Evolutionary conservation across 2,329 filamentous ascomycete species (phyloP), one percentile per base, ranked within the genome.

Genomic region (Ophiocordyceps camponoti-saundersi): DNA sequence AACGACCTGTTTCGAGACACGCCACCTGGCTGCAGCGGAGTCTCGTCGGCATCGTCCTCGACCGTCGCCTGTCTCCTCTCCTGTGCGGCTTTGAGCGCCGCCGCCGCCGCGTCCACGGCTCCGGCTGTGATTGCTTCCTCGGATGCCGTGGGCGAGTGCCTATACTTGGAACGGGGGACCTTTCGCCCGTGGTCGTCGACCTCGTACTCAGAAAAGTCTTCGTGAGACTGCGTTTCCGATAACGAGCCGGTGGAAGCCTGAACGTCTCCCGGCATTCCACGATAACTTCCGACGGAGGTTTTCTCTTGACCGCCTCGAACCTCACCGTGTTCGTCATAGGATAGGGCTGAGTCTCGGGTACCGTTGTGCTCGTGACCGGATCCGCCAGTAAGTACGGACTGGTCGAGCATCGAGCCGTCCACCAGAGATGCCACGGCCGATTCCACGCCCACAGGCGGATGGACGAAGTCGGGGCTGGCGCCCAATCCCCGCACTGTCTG

Each of bases 361-460:
- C 63, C 53, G 22, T 49, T 53, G 50, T 71, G 73, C 23, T 73
- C 70, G 51, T 72, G 55, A 30, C 68, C 70, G 13, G 77, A 80
- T 11, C 69, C 71, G 34, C 58, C 67, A 3, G 79, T 89, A 46
- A 95, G 59, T 13, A 82, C 75, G 2, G 87, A 93, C 46, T 74
- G 73, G 5, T 77, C 73, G 16, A 77, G 60, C 61, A 73, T 67
- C 0, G 87, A 90, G 18, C 88, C 86, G 55, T 92, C 82, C 2
- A 81, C 68, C 7, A 96, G 69, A 16, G 89, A 95, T 8, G 90
- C 90, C 12, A 96, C 89, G 11, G 84, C 85, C 15, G 89, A 95
- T 62, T 95, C 89, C 0, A 94, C 80, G 2, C 76, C 86, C 32
- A 79, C 59, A 2, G 77, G 78, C 1, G 77, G 80, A 54, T 88